Conservation (phyloP, 345 rosid species). For the Sisymbrium irio region DNA sequence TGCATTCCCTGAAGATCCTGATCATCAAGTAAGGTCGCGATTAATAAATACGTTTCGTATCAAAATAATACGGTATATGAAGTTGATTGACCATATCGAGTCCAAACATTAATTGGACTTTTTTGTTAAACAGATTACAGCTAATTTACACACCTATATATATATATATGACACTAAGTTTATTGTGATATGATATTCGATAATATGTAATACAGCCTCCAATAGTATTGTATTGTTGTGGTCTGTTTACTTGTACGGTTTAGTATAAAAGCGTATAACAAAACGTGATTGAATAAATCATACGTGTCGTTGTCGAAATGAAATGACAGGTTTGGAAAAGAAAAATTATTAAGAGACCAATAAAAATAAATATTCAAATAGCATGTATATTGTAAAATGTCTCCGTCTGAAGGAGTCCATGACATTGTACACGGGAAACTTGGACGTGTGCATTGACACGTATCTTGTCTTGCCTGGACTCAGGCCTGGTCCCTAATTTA, state of each 20-base stretch:
- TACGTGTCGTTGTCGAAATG: slow-evolving; percentile 19
- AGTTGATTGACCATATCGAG: slow-evolving; percentile 4
- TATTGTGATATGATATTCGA: neutral
- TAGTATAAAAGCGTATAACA: neutral
- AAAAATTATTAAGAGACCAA: neutral
- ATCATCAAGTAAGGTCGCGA: slow-evolving; percentile 15
- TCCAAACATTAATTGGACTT: slow-evolving; percentile 1
- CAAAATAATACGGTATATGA: neutral
- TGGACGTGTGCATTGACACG: slow-evolving; percentile 38
- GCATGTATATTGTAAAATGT: slow-evolving; percentile 8
- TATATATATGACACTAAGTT: neutral
- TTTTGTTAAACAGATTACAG: neutral
- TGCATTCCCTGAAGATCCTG: neutral
- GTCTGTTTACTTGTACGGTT: neutral
- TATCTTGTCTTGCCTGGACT: slow-evolving; percentile 31
- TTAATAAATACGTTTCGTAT: neutral
- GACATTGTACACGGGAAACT: slow-evolving; percentile 31
- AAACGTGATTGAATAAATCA: slow-evolving; percentile 10
- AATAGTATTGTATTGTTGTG: neutral
- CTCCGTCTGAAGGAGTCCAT: slow-evolving; percentile 21
- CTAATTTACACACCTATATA: neutral
- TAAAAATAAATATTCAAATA: neutral
- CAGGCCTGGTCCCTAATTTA: neutral
- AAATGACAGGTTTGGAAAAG: slow-evolving; percentile 2
- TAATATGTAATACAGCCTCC: neutral